Base-by-base conservation (phyloP, 2,329 filamentous ascomycete genomes). In the Phyllosticta ampelicida region DNA sequence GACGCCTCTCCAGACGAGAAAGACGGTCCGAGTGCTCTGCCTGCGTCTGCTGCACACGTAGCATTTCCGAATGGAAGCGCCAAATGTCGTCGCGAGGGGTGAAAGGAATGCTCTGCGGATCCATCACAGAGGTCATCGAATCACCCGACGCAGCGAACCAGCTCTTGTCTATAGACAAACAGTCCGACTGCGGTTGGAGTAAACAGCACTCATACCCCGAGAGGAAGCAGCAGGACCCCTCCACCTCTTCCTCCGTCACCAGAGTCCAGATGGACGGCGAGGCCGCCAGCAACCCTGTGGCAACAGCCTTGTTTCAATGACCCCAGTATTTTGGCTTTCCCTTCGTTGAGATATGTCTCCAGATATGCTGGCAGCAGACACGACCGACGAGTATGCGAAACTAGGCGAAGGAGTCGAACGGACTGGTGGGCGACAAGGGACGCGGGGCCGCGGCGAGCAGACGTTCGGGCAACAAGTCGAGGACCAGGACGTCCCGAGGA, bases 21-120 rank as follows among this genome's bases (percentile, higher is more conserved):
- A 86, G 76, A 59, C 83, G 78, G 64, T 86, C 82, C 51, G 78
- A 74, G 68, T 86, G 82, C 62, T 85, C 81, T 55, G 77, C 74
- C 67, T 86, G 83, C 18, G 77, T 75, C 63, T 81, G 76, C 64
- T 83, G 82, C 44, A 86, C 72, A 60, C 81, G 78, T 64, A 80
- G 79, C 67, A 86, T 75, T 62, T 85, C 82, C 69, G 79, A 78
- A 64, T 85, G 80, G 61, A 86, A 72, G 63, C 81, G 80, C 83
- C 83, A 86, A 66, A 83, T 74, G 69, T 86, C 83, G 74, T 82
- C 80, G 70, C 78, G 80, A 63, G 83, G 83, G 63, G 81, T 82
- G 72, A 85, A 83, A 61, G 78, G 76, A 70, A 78, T 71, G 65
- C 73, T 83, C 73, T 84, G 81, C 63, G 81, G 79, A 77, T 85